These are phyloP conservation scores for Aspergillus texensis DNA, from an alignment of 2,329 filamentous ascomycete genomes.

Conservation along the genomic window DNA sequence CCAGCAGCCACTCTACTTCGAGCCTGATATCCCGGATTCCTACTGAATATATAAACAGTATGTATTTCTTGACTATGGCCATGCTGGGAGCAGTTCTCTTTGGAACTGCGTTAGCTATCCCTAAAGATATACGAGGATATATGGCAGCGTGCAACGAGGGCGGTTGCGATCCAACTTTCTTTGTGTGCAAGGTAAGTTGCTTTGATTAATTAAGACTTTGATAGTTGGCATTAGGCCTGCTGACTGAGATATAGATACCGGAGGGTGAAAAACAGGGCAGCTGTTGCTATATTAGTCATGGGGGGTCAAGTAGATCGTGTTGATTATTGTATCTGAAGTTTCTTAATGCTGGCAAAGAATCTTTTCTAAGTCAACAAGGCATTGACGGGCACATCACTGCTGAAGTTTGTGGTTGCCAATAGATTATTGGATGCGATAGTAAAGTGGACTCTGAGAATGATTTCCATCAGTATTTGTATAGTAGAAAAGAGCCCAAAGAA, in stretches of 20 bases:
- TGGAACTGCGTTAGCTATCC: background rate
- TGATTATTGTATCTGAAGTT: no score
- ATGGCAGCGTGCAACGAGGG: background rate
- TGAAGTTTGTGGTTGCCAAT: no score
- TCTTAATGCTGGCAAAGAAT: no score
- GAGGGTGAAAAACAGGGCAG: background rate
- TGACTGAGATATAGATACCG: background rate
- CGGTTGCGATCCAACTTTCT: background rate
- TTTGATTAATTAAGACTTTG: accelerated
- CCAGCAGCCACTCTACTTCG: background rate
- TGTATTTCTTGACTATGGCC: background rate
- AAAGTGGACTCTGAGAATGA: no score
- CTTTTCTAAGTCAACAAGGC: no score
- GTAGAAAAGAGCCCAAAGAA: no score
- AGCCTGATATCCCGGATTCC: background rate
- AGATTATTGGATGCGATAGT: no score
- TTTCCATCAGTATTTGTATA: no score
- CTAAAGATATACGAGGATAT: background rate
- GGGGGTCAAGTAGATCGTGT: background rate
- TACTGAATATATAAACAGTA: background rate
- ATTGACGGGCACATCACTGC: no score
- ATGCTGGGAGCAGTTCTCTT: background rate
- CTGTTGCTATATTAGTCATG: background rate
- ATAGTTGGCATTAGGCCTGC: background rate
- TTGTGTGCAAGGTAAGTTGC: background rate